Evolutionary conservation across 2,329 filamentous ascomycete species (phyloP).

Genomic region (Clonostachys sp.): DNA sequence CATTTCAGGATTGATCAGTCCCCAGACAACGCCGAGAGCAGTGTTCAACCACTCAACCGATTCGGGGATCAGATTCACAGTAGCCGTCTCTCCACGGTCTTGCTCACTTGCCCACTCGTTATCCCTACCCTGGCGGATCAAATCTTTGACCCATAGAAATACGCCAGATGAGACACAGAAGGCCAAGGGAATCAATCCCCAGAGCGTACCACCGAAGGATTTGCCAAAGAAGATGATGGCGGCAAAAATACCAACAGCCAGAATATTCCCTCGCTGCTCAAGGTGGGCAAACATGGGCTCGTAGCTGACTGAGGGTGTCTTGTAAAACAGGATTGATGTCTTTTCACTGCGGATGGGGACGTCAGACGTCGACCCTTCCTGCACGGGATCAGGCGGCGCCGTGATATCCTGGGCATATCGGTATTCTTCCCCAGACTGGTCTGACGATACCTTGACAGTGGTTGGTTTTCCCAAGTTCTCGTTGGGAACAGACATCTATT

Average conservation of each 20-base stretch:
- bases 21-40: constrained; percentile 79
- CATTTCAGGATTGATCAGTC: constrained; percentile 91
- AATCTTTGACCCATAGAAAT: constrained; percentile 85
- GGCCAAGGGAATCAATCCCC: constrained; percentile 71
- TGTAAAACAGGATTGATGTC: constrained; percentile 94
- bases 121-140: constrained; percentile 76
- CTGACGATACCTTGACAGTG: constrained; percentile 64
- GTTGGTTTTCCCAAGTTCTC: constrained; percentile 77
- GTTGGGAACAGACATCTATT: constrained; percentile 77
- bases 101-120: constrained; percentile 87
- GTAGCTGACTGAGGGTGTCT: constrained; percentile 84
- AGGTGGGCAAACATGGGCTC: constrained; percentile 79
- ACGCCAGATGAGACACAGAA: constrained; percentile 71
- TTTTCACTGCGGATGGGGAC: constrained; percentile 95
- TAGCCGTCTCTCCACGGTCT: constrained; percentile 77
- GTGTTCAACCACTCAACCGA: constrained; percentile 97
- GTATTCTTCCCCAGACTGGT: constrained; percentile 75
- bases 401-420: constrained; percentile 83
- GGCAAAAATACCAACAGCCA: constrained; percentile 68
- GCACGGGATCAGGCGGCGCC: constrained; percentile 82
- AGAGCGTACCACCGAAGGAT: constrained; percentile 72
- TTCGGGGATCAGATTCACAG: constrained; percentile 84
- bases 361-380: constrained; percentile 79
- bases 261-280: constrained; percentile 67
- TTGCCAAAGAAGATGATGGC: constrained; percentile 74